Base-by-base conservation (phyloP, 2,329 filamentous ascomycete species). In the Chaetomiaceae sp. region DNA sequence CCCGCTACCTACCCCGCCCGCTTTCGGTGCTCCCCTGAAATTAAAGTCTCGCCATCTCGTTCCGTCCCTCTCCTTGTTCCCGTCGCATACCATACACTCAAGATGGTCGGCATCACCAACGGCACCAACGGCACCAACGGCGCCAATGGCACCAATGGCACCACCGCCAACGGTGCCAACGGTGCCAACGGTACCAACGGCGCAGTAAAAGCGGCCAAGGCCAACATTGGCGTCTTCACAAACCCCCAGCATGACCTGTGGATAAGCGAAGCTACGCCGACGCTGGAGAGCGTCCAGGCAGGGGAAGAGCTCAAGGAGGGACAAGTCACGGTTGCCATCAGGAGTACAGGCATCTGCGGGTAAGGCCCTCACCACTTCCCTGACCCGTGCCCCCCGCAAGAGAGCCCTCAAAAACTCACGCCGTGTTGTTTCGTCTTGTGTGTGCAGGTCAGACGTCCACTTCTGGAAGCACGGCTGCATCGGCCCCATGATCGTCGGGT, bases 391-490 rank as follows among this genome's bases (percentile, higher is more conserved):
- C n/a, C n/a, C n/a, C n/a, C n/a, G n/a, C n/a, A n/a, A n/a, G n/a
- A n/a, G n/a, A n/a, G n/a, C n/a, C n/a, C n/a, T n/a, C n/a, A n/a
- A n/a, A 16, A 38, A 33, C 45, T 42, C 11, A 51, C 45, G 36
- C 42, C 58, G 33, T 52, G 64, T 32, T 65, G 57, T 59, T 20
- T 32, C 48, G 47, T 18, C 21, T n/a, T n/a, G n/a, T n/a, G n/a
- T n/a, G n/a, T 9, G 47, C 64, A 92, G 89, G 53, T 95, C 89
- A 56, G 91, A 96, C 71, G 86, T 97, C 52, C 92, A 97, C 74
- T 97, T 97, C 77, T 97, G 92, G 92, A 89, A 95, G 68, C 87
- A 87, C 45, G 92, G 92, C 61, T 89, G 88, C 75, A 97, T 97
- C 67, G 92, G 92, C 25, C 91, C 91, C 62, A 96, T 96, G 91